phyloP scores from a whole-genome alignment of 2,329 filamentous ascomycete genomes.

The Thelonectria rubi region DNA sequence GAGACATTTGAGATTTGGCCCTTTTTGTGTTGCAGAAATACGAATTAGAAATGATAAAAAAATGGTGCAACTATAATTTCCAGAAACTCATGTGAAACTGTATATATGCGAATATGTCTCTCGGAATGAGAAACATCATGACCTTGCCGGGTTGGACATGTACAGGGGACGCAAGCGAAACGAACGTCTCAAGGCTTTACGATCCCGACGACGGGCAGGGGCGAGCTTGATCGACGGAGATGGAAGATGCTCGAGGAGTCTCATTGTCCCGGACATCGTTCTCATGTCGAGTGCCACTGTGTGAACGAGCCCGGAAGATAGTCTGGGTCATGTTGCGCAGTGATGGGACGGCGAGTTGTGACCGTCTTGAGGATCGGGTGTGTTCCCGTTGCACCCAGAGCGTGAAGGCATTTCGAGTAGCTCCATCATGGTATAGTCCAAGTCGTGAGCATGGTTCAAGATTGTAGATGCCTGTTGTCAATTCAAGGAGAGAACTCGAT shows the following conservation, averaged over 20 bases:
- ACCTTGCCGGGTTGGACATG: neutral
- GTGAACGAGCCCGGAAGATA: too few species aligned
- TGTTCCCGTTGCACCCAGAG: too few species aligned
- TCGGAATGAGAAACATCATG: neutral
- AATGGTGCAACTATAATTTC: slow-evolving; percentile 1
- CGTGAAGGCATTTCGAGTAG: too few species aligned
- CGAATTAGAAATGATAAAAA: slow-evolving; percentile 1
- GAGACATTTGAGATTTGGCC: slow-evolving; percentile 8
- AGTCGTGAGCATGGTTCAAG: too few species aligned
- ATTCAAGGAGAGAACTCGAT: neutral
- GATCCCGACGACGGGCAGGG: slow-evolving; percentile 36
- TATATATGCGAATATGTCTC: neutral
- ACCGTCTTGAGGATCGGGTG: too few species aligned
- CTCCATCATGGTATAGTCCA: too few species aligned
- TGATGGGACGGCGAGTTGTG: too few species aligned
- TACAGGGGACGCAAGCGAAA: neutral
- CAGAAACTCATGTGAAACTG: neutral
- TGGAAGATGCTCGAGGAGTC: slow-evolving; percentile 36
- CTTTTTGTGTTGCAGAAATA: neutral
- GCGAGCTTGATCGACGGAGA: slow-evolving; percentile 25
- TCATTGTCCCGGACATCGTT: too few species aligned
- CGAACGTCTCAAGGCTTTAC: slow-evolving; percentile 5
- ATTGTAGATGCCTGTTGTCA: too few species aligned
- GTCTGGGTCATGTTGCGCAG: too few species aligned
- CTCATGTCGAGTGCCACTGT: too few species aligned